Percentiles rank a stretch among this genome's conserved stretches.
Conservation (phyloP, 371 early-diverging fungal genomes). For the Mortierella sp. region DNA sequence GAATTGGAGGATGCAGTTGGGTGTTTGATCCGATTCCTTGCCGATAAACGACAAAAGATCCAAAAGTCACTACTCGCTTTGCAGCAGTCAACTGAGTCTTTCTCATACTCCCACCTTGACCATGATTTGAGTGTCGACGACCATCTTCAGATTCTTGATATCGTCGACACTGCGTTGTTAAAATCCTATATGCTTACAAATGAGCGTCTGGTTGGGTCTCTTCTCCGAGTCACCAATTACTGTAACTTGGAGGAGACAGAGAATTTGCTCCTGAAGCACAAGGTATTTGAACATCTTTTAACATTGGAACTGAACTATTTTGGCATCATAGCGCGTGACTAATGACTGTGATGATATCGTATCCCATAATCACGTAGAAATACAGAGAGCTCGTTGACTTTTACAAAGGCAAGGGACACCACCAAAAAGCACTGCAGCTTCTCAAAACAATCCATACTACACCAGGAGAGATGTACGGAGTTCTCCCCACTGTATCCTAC, state of each 20-base stretch:
- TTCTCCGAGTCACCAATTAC: constrained; percentile 87
- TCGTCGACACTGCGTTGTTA: constrained; percentile 92
- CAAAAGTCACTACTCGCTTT: constrained; percentile 21
- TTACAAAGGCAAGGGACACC: constrained; percentile 89
- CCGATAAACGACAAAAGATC: constrained; percentile 74
- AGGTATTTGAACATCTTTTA: constrained; percentile 54
- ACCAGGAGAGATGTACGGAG: constrained; percentile 67
- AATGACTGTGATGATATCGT: neutral
- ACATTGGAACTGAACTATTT: neutral
- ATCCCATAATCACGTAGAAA: constrained; percentile 58
- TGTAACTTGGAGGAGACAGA: constrained; percentile 89
- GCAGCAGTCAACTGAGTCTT: constrained; percentile 29
- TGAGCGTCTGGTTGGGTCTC: constrained; percentile 84
- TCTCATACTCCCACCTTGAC: constrained; percentile 28
- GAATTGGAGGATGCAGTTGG: constrained; percentile 72
- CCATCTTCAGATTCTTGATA: constrained; percentile 62
- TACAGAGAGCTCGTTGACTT: constrained; percentile 89
- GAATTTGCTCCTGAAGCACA: constrained; percentile 74
- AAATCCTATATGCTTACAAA: constrained; percentile 85
- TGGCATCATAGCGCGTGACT: neutral
- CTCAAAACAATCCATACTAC: constrained; percentile 54
- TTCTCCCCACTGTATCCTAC: constrained; percentile 76
- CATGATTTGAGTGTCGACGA: constrained; percentile 59
- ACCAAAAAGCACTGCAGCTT: constrained; percentile 87
- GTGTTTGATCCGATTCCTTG: constrained; percentile 75